Conservation (phyloP, 371 early-diverging fungal genomes). For the Rhizomucor miehei region DNA sequence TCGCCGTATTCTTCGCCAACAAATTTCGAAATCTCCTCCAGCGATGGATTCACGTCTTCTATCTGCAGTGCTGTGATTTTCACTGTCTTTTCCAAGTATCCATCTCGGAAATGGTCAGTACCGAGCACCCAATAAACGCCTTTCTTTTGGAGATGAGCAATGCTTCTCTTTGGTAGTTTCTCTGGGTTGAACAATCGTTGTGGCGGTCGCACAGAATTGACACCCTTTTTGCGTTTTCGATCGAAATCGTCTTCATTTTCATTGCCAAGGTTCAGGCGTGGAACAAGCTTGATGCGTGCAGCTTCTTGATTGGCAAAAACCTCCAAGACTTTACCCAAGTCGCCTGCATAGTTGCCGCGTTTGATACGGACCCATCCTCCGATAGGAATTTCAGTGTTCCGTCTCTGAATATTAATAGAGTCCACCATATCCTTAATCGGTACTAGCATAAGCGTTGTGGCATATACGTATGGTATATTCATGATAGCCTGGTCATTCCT, state of each 20-base stretch:
- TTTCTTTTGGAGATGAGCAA: slow-evolving; percentile 46
- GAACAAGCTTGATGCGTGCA: slow-evolving; percentile 85
- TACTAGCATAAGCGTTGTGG: slow-evolving; percentile 79
- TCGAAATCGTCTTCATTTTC: slow-evolving; percentile 20
- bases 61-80: slow-evolving; percentile 74
- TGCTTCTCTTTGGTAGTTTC: slow-evolving; percentile 44
- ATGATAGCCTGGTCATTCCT: slow-evolving; percentile 69
- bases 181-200: slow-evolving; percentile 79
- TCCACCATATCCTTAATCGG: slow-evolving; percentile 97
- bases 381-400: slow-evolving; percentile 66
- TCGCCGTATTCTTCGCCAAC: slow-evolving; percentile 63
- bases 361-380: slow-evolving; percentile 93
- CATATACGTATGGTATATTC: slow-evolving; percentile 73
- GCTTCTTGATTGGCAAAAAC: slow-evolving; percentile 77
- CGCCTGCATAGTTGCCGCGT: slow-evolving; percentile 95
- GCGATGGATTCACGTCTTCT: slow-evolving; percentile 83
- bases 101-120: slow-evolving; percentile 82
- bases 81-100: slow-evolving; percentile 89
- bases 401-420: slow-evolving; percentile 77
- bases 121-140: slow-evolving; percentile 75
- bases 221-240: slow-evolving; percentile 59
- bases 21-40: slow-evolving; percentile 92
- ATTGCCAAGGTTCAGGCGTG: slow-evolving; percentile 72
- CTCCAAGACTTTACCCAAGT: slow-evolving; percentile 89
- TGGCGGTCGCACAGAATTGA: slow-evolving; percentile 45